Evolutionary conservation across 805 yeast species (phyloP), one percentile per base, ranked within the genome.

Genomic region (Kazachstania psychrophila): DNA sequence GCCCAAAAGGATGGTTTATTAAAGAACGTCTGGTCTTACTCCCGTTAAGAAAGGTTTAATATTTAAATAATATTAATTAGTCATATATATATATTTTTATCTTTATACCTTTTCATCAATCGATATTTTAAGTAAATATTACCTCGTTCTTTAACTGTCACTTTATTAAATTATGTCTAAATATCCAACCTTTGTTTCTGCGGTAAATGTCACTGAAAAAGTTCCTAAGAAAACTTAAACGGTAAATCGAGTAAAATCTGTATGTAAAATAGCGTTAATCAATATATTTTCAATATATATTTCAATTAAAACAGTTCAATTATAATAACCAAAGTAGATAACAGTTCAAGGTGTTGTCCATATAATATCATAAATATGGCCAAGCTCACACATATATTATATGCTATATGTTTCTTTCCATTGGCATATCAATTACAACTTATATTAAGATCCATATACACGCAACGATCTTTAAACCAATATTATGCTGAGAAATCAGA

Each of bases 1-100:
- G 94, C 97, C 60, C 96, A 92, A 77, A 82, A 79, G 66, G 97
- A 89, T 69, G 97, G 97, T 76, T 77, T 89, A 68, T 76, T 92
- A 71, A 83, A 84, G 78, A 88, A 87, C 74, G 92, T 81, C 74
- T 81, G 89, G 89, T 68, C 84, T 65, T 80, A 81, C 83, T 82
- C 92, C 72, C 89, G 92, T 79, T 82, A 82, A 77, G 41, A 31
- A 26, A 18, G 6, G 14, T 13, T 11, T 18, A 6, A 28, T 17
- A 5, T 17, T 28, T 17, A 11, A 7, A 20, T 20, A n/a, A 20
- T 20, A 28, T 28, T 28, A 6, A n/a, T 5, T 17, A 28, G 8
- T 10, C 26, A 27, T 14, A 27, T 27, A 27, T 22, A 9, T 4
- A 15, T 11, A 10, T 14, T 20, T 25, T 27, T 20, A 20, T 22